A percentile compares a stretch with the other conserved stretches of the same genome.
Conservation (phyloP, 176 grass and related monocot genomes). For the Hsuehochloa calcarea region DNA sequence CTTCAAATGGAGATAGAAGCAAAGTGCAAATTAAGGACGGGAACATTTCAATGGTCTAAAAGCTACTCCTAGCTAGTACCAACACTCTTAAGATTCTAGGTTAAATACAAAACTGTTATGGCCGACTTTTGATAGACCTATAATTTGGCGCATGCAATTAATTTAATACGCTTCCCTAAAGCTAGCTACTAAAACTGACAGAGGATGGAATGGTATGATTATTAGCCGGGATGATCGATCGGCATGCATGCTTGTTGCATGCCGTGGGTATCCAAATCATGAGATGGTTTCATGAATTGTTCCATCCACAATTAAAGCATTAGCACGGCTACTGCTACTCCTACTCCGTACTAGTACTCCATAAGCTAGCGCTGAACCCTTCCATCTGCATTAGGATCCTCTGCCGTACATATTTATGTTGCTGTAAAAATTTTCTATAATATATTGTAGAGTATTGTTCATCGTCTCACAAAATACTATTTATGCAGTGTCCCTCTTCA, state of each 20-base stretch:
- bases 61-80: no score
- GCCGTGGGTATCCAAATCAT: conserved; percentile 41
- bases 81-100: no score
- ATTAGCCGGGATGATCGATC: not conserved
- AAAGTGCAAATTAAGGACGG: not conserved
- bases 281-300: conserved; percentile 18
- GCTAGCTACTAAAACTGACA: not conserved
- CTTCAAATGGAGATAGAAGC: not conserved
- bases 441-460: no score
- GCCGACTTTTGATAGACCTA: not conserved
- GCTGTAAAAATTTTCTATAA: no score
- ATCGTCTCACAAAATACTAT: no score
- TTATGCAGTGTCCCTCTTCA: no score
- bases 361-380: not conserved
- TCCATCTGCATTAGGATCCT: no score
- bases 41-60: not conserved
- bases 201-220: not conserved
- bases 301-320: conserved; percentile 28
- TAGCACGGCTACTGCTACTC: conserved; percentile 28
- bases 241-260: not conserved
- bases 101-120: not conserved
- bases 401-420: no score
- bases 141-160: not conserved
- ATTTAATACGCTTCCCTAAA: not conserved
- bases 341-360: no score